These are phyloP conservation scores for Suillus fuscotomentosus DNA, from an alignment of 768 basidiomycete genomes.

Conservation along the genomic window DNA sequence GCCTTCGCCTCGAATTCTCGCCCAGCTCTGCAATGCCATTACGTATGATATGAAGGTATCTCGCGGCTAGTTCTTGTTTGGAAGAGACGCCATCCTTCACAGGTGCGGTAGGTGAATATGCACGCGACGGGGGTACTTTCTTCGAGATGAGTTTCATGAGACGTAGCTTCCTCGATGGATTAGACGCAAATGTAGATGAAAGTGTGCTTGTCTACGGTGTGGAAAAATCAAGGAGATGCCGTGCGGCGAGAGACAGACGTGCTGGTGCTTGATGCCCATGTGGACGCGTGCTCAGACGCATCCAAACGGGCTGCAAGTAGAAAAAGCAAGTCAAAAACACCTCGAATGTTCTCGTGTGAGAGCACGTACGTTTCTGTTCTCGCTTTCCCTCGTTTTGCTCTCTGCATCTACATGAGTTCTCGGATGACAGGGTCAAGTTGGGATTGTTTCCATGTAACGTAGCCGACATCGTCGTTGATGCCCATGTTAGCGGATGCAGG, in stretches of 20 bases:
- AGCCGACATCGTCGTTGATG: background rate
- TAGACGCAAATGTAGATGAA: background rate
- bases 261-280: background rate
- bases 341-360: no score
- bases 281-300: background rate
- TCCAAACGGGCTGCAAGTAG: background rate
- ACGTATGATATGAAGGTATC: constrained; percentile 12
- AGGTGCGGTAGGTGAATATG: background rate
- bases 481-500: background rate
- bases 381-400: no score
- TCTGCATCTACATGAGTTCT: background rate
- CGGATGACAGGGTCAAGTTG: background rate
- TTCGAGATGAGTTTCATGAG: background rate
- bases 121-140: background rate
- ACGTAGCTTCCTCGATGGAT: background rate
- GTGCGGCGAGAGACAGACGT: background rate
- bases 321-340: background rate
- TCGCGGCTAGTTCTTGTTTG: background rate
- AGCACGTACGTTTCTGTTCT: background rate
- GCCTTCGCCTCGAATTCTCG: constrained; percentile 19
- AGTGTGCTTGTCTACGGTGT: no score
- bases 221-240: background rate
- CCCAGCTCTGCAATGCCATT: constrained; percentile 22
- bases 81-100: background rate
- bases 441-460: background rate